Evolutionary conservation across 176 grass and related monocot genomes (phyloP).

Genomic region (Zea mays): DNA sequence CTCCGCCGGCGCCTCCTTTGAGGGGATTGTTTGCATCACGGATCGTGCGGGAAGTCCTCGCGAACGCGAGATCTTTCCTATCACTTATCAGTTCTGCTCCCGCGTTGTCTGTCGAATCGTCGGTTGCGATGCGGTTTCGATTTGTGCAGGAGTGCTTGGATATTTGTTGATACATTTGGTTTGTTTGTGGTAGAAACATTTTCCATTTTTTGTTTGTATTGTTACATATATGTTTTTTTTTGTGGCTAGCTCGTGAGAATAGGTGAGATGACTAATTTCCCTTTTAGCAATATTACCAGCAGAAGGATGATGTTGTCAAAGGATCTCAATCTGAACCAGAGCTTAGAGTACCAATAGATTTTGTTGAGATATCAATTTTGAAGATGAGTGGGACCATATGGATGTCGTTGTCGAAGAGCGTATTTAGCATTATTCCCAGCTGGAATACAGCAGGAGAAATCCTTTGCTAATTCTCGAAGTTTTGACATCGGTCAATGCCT

Average conservation of each 20-base stretch:
- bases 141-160: conserved; percentile 13
- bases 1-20: not conserved
- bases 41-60: not conserved
- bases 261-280: not conserved
- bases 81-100: not conserved
- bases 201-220: not conserved
- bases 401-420: not conserved
- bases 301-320: not conserved
- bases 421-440: conserved; percentile 4
- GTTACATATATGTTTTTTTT: not conserved
- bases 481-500: conserved; percentile 9
- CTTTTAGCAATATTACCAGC: not conserved
- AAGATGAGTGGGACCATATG: not conserved
- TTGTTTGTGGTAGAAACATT: conserved; percentile 2
- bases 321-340: conserved; percentile 22
- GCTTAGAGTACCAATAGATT: conserved; percentile 11
- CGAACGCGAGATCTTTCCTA: conserved; percentile 16
- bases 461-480: conserved; percentile 11
- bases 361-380: conserved; percentile 1
- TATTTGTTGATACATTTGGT: conserved; percentile 18
- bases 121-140: conserved; percentile 12
- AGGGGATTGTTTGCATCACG: conserved; percentile 13
- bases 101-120: not conserved
- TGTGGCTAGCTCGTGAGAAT: not conserved
- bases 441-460: conserved; percentile 22